Base-by-base conservation (phyloP, 768 basidiomycete species). In the Suillus subalutaceus region DNA sequence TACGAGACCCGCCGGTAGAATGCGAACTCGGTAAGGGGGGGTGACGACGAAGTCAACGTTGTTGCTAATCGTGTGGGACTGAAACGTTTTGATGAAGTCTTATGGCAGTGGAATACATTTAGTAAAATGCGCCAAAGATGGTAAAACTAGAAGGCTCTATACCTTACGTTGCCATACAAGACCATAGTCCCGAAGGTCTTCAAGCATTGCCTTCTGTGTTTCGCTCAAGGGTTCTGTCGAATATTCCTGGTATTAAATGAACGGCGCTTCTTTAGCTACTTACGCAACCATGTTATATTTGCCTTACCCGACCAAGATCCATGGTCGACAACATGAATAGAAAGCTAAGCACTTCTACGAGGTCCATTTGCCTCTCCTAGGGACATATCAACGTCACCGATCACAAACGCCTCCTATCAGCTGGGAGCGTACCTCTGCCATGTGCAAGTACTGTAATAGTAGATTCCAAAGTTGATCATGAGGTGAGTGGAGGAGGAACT, bases 291-390 rank as follows among this genome's bases (percentile, higher is more conserved):
- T 3, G 9, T 16, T 18, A 53, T 26, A 44, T 40, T 40, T 46
- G 43, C 78, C 85, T 76, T 73, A 95, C 96, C 70, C 90, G 84
- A 57, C 96, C 96, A 7, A 99, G 87, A 74, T 97, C 94, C 89
- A 96, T 96, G 4, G 93, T 97, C 2, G 96, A 96, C 67, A 99
- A 83, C 91, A 98, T 97, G 83, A 99, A 96, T 59, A 98, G 83
- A 78, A 99, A 96, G 69, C 91, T 91, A 64, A 99, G 83, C 10
- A 97, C 92, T 75, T 97, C 94, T 10, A 98, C 94, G 0, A 96
- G 83, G 77, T 97, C 96, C 89, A 96, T 94, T 73, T 89, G 86
- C 65, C 93, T 85, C 79, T 93, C 90, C 91, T 94, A 74, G 40
- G 53, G 67, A 65, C 59, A 57, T 53, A 68, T 71, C 48, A 66